Base-by-base conservation (phyloP, 1,139 yeast genomes). In the Candida gigantensis region DNA sequence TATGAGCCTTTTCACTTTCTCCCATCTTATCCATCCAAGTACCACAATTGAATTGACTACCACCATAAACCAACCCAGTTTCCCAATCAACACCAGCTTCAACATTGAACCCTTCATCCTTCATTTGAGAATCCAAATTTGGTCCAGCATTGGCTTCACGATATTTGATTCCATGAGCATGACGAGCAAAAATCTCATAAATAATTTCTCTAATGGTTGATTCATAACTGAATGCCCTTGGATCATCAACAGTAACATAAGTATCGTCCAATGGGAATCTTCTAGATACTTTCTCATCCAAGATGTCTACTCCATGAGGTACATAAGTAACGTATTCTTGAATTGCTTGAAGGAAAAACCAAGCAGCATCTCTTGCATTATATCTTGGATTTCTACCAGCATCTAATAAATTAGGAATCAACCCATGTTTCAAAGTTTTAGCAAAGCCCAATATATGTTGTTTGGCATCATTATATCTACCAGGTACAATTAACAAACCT, bases 11-110 rank as follows among this genome's bases (percentile, higher is more conserved):
- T 35, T 63, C 79, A 54, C 96, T 86, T 64, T 92, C 98, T 14
- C 98, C 98, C 97, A 92, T 92, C 65, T 92, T 92, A 62, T 92
- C 98, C 97, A 90, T 92, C 98, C 98, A 92, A 0, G 98, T 92
- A 15, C 98, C 98, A 66, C 98, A 92, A 55, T 92, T 92, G 58
- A 65, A 77, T 57, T 85, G 95, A 37, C 87, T 86, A 1, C 98
- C 98, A 32, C 98, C 98, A 59, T 81, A 85, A 5, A 90, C 69
- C 31, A 92, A 65, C 0, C 98, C 98, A 17, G 85, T 89, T 0
- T 67, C 54, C 97, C 97, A 92, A 57, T 92, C 97, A 41, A 90
- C 89, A 40, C 65, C 56, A 2, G 88, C 77, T 45, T 79, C 75
- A 28, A 90, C 94, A 56, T 92, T 84, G 67, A 92, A 92, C 0